These are phyloP conservation scores for Asterophora lycoperdoides DNA, from an alignment of 768 basidiomycete species.

Conservation along the genomic window DNA sequence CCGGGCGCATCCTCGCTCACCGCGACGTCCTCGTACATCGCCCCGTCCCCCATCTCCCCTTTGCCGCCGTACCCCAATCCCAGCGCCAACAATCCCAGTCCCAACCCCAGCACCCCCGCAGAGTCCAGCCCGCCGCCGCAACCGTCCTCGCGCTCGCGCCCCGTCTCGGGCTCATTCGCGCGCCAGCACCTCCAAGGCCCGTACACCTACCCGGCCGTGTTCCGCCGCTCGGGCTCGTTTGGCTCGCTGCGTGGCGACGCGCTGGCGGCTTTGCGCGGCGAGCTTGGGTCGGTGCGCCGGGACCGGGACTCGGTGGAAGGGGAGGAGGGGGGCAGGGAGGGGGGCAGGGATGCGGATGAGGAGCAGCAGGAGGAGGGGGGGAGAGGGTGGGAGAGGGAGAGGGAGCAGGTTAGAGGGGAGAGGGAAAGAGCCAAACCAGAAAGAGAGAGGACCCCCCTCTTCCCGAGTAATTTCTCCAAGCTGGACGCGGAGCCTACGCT, in stretches of 20 bases:
- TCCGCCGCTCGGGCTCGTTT: conserved; percentile 33
- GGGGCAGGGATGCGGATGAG: conserved; percentile 40
- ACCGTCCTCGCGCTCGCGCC: conserved; percentile 6
- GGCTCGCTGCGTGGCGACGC: no score
- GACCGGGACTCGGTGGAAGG: conserved; percentile 16
- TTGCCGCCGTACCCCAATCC: conserved; percentile 21
- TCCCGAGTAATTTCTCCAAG: conserved; percentile 76
- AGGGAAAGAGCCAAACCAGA: no score
- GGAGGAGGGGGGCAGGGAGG: conserved; percentile 52
- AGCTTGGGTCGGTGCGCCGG: conserved; percentile 24
- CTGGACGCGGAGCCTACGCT: conserved; percentile 65
- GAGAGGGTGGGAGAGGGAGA: no score
- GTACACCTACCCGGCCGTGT: conserved; percentile 13
- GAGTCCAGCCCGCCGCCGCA: no score
- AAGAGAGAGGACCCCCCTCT: conserved; percentile 45
- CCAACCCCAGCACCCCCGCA: not conserved
- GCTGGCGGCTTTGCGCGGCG: no score
- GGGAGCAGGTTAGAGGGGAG: no score
- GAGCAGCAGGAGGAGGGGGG: no score
- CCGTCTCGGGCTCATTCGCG: conserved; percentile 6
- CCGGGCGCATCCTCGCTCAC: conserved; percentile 11
- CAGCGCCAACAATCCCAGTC: conserved; percentile 1
- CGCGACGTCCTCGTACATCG: conserved; percentile 18
- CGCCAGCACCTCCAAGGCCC: conserved; percentile 10
- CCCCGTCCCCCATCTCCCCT: conserved; percentile 25